Percentiles rank a stretch among this genome's conserved stretches.
phyloP scores from a whole-genome alignment of 345 rosid genomes.

The Eucalyptus brandiana region DNA sequence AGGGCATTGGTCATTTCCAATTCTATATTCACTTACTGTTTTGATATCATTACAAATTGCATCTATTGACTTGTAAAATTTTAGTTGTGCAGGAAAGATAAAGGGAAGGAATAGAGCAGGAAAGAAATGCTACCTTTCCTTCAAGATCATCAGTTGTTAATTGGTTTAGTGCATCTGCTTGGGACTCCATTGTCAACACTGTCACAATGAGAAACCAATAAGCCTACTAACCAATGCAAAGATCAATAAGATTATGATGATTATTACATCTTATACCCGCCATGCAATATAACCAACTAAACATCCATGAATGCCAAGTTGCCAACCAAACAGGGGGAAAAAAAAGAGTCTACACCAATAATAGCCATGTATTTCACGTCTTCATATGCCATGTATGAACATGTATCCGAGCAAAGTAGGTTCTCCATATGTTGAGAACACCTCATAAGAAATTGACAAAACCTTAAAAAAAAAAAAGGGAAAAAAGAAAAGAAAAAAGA shows the following conservation, averaged over 20 bases:
- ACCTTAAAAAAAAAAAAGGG: not conserved
- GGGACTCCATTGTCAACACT: conserved; percentile 50
- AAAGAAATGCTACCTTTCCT: conserved; percentile 19
- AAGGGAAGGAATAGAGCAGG: not conserved
- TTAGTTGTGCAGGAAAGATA: not conserved
- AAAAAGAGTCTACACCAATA: not conserved
- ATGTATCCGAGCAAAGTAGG: not conserved
- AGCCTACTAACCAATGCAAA: not conserved
- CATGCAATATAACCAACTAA: not conserved
- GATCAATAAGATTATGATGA: not conserved
- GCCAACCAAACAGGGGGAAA: not conserved
- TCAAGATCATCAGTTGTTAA: conserved; percentile 39
- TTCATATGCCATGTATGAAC: not conserved
- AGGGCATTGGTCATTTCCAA: not conserved
- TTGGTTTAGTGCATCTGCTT: conserved; percentile 39
- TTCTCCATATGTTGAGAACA: not conserved
- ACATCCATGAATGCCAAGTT: not conserved
- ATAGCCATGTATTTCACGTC: not conserved
- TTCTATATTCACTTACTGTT: not conserved
- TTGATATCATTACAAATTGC: not conserved
- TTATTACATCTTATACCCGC: not conserved
- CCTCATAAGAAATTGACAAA: not conserved
- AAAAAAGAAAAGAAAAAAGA: fast-evolving
- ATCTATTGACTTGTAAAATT: not conserved
- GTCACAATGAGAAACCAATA: not conserved